Conservation (phyloP, 495 filamentous ascomycete species). For the Penicillium cosmopolitanum region DNA sequence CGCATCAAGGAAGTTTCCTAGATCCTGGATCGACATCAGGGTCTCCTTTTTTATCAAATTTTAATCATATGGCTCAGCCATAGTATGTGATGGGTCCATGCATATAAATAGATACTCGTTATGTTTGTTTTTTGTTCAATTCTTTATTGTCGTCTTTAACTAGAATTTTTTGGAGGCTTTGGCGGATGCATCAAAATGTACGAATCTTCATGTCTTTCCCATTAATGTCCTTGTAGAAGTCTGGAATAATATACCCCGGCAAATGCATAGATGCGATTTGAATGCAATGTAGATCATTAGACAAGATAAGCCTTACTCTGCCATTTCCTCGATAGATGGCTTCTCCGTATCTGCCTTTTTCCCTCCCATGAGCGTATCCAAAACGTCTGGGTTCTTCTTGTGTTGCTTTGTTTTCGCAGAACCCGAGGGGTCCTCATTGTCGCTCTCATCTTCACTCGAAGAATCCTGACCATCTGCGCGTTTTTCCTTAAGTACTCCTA, state of each 20-base stretch:
- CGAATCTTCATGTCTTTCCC: slow-evolving; percentile 14
- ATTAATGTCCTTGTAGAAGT: not conserved
- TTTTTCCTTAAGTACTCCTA: slow-evolving; percentile 57
- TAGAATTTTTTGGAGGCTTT: slow-evolving; percentile 22
- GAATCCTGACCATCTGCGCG: slow-evolving; percentile 27
- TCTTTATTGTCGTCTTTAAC: slow-evolving; percentile 17
- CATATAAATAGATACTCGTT: slow-evolving; percentile 35
- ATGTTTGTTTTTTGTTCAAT: slow-evolving; percentile 16
- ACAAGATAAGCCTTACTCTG: slow-evolving; percentile 20
- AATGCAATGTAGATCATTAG: slow-evolving; percentile 2
- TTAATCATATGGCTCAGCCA: slow-evolving; percentile 31
- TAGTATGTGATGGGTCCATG: slow-evolving; percentile 36
- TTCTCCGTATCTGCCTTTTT: slow-evolving; percentile 36
- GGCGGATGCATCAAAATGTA: slow-evolving; percentile 7
- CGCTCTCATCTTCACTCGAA: slow-evolving; percentile 12
- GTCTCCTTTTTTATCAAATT: slow-evolving; percentile 29
- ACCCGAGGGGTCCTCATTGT: slow-evolving; percentile 17
- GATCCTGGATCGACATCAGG: slow-evolving; percentile 23
- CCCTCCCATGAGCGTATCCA: slow-evolving; percentile 47
- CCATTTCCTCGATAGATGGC: slow-evolving; percentile 48
- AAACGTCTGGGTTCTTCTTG: slow-evolving; percentile 37
- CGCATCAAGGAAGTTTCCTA: slow-evolving; percentile 65
- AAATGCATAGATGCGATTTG: not conserved
- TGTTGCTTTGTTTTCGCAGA: slow-evolving; percentile 8
- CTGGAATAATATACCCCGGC: not conserved